These are phyloP conservation scores for Begonia masoniana DNA, from an alignment of 306 rosid species.

Conservation along the genomic window DNA sequence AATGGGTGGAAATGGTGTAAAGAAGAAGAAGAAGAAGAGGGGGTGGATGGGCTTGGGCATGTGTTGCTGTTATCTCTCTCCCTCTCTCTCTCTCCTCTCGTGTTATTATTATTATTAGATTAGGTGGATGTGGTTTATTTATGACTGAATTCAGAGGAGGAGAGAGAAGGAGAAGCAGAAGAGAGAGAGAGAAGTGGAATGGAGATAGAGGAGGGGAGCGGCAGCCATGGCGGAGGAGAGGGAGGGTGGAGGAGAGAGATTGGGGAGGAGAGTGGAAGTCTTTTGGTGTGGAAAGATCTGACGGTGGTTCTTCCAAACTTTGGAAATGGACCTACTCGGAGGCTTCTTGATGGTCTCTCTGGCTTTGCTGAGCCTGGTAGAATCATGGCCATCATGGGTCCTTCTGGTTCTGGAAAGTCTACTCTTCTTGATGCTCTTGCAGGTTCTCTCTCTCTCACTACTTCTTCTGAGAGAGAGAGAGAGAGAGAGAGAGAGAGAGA, in stretches of 20 bases:
- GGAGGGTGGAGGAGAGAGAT: background rate
- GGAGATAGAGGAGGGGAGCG: background rate
- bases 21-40: no score
- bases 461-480: no score
- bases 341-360: constrained; percentile 59
- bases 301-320: constrained; percentile 53
- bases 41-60: no score
- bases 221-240: background rate
- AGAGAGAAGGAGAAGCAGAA: background rate
- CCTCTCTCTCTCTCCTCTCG: no score
- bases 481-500: no score
- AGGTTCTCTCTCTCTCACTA: constrained; percentile 23
- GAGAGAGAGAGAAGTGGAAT: no score
- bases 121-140: no score
- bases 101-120: no score
- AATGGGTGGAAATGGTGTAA: no score
- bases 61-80: no score
- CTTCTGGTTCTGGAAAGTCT: constrained; percentile 96
- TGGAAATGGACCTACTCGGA: constrained; percentile 42
- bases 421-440: constrained; percentile 90
- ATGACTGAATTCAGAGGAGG: no score
- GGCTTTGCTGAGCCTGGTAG: constrained; percentile 81
- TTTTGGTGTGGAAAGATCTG: constrained; percentile 74
- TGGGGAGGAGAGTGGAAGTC: constrained; percentile 22
- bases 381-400: constrained; percentile 94